Percentiles rank a stretch among this genome's conserved stretches.
Conservation (phyloP, 805 yeast species). For the Helenozyma rhizophorensis region DNA sequence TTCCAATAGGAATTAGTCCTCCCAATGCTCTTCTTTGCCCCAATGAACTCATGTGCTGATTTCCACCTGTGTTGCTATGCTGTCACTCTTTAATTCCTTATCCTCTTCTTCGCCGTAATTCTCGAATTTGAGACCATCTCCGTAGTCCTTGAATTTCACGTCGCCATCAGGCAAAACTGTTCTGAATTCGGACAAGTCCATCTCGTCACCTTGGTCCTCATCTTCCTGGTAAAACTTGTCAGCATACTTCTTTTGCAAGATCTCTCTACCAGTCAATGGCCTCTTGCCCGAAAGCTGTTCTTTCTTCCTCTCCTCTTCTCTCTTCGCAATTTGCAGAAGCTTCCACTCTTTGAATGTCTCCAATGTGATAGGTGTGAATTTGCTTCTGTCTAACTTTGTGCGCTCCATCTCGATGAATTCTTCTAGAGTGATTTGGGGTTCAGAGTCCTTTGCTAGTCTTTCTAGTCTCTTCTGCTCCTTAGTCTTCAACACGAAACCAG, state of each 20-base stretch:
- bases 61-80: no score
- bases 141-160: conserved; percentile 60
- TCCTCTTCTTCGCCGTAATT: conserved; percentile 7
- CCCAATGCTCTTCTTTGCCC: no score
- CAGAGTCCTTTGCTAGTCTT: conserved; percentile 73
- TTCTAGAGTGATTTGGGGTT: conserved; percentile 89
- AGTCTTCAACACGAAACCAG: conserved; percentile 94
- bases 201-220: conserved; percentile 47
- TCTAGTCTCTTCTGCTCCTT: conserved; percentile 93
- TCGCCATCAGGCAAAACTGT: conserved; percentile 48
- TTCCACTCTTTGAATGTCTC: conserved; percentile 85
- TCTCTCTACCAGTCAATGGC: conserved; percentile 63
- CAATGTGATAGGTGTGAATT: conserved; percentile 81
- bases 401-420: conserved; percentile 95
- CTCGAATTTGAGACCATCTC: conserved; percentile 44
- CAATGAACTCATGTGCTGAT: no score
- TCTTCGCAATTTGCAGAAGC: conserved; percentile 56
- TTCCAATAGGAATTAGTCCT: no score
- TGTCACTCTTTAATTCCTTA: not conserved
- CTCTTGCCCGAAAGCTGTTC: conserved; percentile 38
- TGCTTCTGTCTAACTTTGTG: conserved; percentile 67
- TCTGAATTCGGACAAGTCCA: conserved; percentile 57
- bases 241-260: conserved; percentile 56
- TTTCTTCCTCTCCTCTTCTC: conserved; percentile 35
- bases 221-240: conserved; percentile 54